Evolutionary conservation across 768 basidiomycete genomes (phyloP), one percentile per base, ranked within the genome.

Genomic region (Pholiota microspora): DNA sequence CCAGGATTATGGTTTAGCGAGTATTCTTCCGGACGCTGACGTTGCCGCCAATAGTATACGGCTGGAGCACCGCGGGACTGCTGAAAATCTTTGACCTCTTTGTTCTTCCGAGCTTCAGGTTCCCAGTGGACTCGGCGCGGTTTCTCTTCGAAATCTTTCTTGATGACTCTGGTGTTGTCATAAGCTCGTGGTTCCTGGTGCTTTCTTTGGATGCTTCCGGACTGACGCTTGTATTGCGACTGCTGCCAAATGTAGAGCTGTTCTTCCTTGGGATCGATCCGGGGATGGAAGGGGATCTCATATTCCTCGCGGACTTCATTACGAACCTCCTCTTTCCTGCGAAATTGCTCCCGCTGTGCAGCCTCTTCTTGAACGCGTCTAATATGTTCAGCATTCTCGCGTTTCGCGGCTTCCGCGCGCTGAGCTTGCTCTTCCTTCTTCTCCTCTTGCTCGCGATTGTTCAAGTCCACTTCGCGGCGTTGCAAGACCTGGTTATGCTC

Each of bases 81-180:
- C n/a, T n/a, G n/a, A n/a, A n/a, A n/a, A n/a, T n/a, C n/a, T n/a
- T n/a, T n/a, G n/a, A n/a, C n/a, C n/a, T n/a, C n/a, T n/a, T n/a
- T n/a, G n/a, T n/a, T n/a, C 42, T 82, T 74, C 49, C 78, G 63
- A 31, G 80, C 69, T 57, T 83, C 80, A 40, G 83, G 78, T 62
- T 86, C 85, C 51, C 77, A 38, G 44, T 8, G 38, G 40, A 38
- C 27, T 44, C 13, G 73, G 73, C 42, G 62, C 56, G 51, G 57
- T 62, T 16, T 72, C 75, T 15, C 64, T 48, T 4, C 71, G 71
- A n/a, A 65, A 55, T 52, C 72, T 78, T 48, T 74, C 73, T 42
- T 78, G 76, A 7, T 74, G 70, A n/a, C n/a, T n/a, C n/a, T n/a
- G n/a, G n/a, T n/a, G n/a, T n/a, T n/a, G n/a, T n/a, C n/a, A n/a